These are phyloP conservation scores for Toxoplasma gondii DNA, from an alignment of 169 alveolate species.

Conservation along the genomic window DNA sequence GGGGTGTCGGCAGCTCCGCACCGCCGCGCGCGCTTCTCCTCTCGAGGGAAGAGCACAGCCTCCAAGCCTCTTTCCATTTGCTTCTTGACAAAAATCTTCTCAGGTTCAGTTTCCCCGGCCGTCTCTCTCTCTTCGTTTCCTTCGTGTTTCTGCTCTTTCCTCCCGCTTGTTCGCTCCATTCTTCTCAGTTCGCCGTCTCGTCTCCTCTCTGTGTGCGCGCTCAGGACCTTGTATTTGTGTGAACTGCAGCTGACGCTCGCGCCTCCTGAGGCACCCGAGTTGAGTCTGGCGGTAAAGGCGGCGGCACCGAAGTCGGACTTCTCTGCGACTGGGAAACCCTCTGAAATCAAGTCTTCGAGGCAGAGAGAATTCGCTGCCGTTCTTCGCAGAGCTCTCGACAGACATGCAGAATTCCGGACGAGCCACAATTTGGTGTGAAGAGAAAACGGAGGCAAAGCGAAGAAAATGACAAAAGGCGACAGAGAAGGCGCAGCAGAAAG, in stretches of 20 bases:
- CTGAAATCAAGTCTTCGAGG: not conserved
- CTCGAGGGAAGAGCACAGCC: too few relatives aligned
- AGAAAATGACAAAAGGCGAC: too few relatives aligned
- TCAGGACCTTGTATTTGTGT: not conserved
- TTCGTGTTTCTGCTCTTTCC: not conserved
- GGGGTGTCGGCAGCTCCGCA: too few relatives aligned
- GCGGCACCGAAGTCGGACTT: not conserved
- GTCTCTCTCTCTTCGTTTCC: too few relatives aligned
- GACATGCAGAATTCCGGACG: not conserved
- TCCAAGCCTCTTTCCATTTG: too few relatives aligned
- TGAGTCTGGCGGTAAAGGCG: not conserved
- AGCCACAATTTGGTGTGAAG: not conserved
- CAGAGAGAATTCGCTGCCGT: not conserved
- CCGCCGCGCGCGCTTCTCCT: too few relatives aligned
- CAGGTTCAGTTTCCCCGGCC: too few relatives aligned
- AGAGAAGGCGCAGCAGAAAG: too few relatives aligned
- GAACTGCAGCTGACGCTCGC: conserved; percentile 18
- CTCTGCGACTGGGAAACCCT: too few relatives aligned
- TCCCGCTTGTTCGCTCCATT: not conserved
- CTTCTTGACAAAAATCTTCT: too few relatives aligned
- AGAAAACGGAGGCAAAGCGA: too few relatives aligned
- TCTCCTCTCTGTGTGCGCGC: not conserved
- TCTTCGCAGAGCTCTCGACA: not conserved
- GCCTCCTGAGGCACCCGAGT: not conserved
- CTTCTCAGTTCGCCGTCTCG: not conserved